Conservation (phyloP, 1,284 basidiomycete species). For the Thecaphora thlaspeos region DNA sequence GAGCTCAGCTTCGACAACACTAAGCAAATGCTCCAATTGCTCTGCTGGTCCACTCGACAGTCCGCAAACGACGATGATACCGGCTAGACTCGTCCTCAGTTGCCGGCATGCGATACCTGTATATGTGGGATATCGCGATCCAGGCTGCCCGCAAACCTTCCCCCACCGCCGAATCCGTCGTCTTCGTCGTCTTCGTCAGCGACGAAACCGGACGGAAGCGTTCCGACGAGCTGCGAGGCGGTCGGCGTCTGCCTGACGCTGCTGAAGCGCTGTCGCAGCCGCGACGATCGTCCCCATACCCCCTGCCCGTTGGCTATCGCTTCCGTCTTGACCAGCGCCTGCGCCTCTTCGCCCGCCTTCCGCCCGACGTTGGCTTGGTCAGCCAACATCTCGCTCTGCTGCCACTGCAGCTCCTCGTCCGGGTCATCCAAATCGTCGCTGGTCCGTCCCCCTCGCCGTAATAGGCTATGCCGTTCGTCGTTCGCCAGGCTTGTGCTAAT, state of each 20-base stretch:
- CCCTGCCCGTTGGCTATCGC: neutral
- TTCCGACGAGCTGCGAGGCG: neutral
- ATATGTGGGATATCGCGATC: conserved; percentile 10
- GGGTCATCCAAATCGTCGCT: too few relatives aligned
- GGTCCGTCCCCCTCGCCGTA: too few relatives aligned
- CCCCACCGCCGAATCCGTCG: neutral
- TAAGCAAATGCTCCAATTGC: too few relatives aligned
- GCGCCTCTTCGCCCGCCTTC: neutral
- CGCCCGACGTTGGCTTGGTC: too few relatives aligned
- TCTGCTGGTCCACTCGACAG: too few relatives aligned
- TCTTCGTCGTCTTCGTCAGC: neutral
- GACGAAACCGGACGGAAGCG: neutral
- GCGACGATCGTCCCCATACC: neutral
- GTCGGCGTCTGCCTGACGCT: neutral
- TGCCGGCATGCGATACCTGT: conserved; percentile 10
- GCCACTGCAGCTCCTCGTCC: too few relatives aligned
- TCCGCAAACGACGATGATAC: too few relatives aligned
- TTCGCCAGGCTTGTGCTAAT: neutral
- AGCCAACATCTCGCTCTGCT: too few relatives aligned
- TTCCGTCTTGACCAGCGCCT: neutral
- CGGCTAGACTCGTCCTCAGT: too few relatives aligned
- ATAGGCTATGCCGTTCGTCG: neutral
- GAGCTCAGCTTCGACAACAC: too few relatives aligned
- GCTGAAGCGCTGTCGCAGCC: neutral
- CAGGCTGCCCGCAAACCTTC: too few relatives aligned